Evolutionary conservation across 495 filamentous ascomycete species (phyloP), one percentile per base, ranked within the genome.

Genomic region (Bathelium albidoporum): DNA sequence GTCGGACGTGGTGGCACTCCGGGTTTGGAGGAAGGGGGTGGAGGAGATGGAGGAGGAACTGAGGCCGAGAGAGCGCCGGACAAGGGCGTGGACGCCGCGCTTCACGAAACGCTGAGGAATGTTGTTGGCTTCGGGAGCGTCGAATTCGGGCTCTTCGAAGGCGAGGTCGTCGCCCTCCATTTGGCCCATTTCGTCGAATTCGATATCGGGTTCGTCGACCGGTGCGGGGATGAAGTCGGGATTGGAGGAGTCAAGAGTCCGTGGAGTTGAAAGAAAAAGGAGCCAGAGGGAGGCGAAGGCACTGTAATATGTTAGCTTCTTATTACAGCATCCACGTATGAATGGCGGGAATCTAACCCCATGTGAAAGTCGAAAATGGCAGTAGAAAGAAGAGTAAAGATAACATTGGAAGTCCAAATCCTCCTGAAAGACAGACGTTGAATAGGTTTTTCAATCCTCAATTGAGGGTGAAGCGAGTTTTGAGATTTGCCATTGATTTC

Each of bases 351-450:
- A 22, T 44, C 61, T 32, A 32, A 63, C 61, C 65, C 71, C 69
- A 73, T 71, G 62, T 73, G 72, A 44, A 72, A 71, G 62, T 71
- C 72, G 60, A 73, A 72, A 45, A 73, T 68, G 31, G 70, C 72
- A 29, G 70, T 66, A 36, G 60, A 63, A 16, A 71, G 43, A 7
- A 73, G 61, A 12, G 68, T 70, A 60, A 62, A 69, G 39, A 72
- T 53, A 28, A 73, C 72, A 36, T 72, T 73, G 1, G 70, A 36
- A 2, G 72, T 73, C 69, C 70, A 73, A 44, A 73, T 72, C 9
- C 66, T 64, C 3, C 62, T 31, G 63, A 72, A 73, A 2, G 70
- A 66, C 5, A 73, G 62, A 24, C 49, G 44, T 20, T 62, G 64
- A 14, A 59, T 26, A 2, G 68, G 65, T 24, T 55, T 55, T 29